Conservation (phyloP, 1,284 basidiomycete genomes). For the Tilletia caries region DNA sequence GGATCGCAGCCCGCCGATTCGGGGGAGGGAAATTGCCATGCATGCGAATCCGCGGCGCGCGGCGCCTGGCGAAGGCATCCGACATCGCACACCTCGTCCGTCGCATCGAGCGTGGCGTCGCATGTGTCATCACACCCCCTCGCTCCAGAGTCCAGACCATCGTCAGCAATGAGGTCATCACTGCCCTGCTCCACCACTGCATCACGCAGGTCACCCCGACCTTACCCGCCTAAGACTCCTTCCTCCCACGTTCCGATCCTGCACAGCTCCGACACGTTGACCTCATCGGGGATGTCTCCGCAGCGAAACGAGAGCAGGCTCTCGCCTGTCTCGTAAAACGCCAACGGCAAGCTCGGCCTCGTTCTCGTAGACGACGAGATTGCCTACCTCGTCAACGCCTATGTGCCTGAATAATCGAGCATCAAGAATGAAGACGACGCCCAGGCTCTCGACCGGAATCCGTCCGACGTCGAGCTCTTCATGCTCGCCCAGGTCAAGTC, state of each 20-base stretch:
- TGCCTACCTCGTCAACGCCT: constrained; percentile 85
- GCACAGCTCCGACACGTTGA: constrained; percentile 69
- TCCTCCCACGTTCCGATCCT: constrained; percentile 72
- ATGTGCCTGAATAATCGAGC: constrained; percentile 54
- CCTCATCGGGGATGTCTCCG: constrained; percentile 53
- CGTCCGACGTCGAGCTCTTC: constrained; percentile 93
- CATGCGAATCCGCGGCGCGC: too few relatives aligned
- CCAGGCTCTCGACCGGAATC: constrained; percentile 44
- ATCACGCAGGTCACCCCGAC: constrained; percentile 79
- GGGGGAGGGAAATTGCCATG: too few relatives aligned
- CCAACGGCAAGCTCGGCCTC: constrained; percentile 82
- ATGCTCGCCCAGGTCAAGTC: constrained; percentile 99
- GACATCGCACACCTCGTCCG: constrained; percentile 72
- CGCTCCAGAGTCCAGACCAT: constrained; percentile 41
- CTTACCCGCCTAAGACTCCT: constrained; percentile 60
- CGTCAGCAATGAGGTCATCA: constrained; percentile 17
- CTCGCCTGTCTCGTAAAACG: constrained; percentile 62
- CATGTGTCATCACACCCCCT: constrained; percentile 70
- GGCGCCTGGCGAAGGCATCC: too few relatives aligned
- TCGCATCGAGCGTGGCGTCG: constrained; percentile 78
- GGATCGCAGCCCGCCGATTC: too few relatives aligned
- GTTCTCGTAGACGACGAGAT: constrained; percentile 88
- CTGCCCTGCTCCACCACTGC: constrained; percentile 63
- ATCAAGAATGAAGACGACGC: constrained; percentile 59
- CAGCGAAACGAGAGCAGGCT: constrained; percentile 34